A percentile compares a stretch with the other conserved stretches of the same genome.
phyloP scores from a whole-genome alignment of 2,329 filamentous ascomycete species.

The Penicillium occitanis region DNA sequence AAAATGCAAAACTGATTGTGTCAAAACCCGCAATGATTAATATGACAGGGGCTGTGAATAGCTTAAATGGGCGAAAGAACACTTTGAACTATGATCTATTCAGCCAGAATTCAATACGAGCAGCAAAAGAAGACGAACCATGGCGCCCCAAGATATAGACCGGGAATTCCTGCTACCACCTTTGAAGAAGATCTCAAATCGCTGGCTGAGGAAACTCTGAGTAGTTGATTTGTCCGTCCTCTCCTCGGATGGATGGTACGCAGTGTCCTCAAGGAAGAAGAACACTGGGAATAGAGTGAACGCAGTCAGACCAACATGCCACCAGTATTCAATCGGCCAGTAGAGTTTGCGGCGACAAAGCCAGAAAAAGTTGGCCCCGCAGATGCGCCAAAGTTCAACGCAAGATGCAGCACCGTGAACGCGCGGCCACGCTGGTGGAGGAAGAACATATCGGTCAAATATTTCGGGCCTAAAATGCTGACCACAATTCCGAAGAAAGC shows the following conservation, averaged over 20 bases:
- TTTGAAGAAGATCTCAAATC: background rate
- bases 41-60: conserved; percentile 3
- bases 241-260: background rate
- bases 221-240: background rate
- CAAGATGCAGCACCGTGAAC: conserved; percentile 3
- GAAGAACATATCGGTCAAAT: conserved; percentile 7
- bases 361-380: conserved; percentile 7
- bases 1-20: conserved; percentile 7
- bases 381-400: conserved; percentile 8
- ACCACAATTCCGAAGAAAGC: conserved; percentile 4
- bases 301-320: conserved; percentile 6
- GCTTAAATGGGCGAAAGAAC: conserved; percentile 2
- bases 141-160: background rate
- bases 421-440: conserved; percentile 5
- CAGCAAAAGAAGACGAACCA: background rate
- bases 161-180: background rate
- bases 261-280: conserved; percentile 4
- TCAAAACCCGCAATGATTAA: background rate
- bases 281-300: conserved; percentile 2
- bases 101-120: background rate
- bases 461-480: conserved; percentile 2
- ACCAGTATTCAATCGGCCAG: conserved; percentile 9
- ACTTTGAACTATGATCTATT: conserved; percentile 1
- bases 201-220: background rate
- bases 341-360: conserved; percentile 6